Percentiles rank a stretch among this genome's conserved stretches.
Conservation (phyloP, 192 early-diverging fungal genomes). For the Backusella australiensis region DNA sequence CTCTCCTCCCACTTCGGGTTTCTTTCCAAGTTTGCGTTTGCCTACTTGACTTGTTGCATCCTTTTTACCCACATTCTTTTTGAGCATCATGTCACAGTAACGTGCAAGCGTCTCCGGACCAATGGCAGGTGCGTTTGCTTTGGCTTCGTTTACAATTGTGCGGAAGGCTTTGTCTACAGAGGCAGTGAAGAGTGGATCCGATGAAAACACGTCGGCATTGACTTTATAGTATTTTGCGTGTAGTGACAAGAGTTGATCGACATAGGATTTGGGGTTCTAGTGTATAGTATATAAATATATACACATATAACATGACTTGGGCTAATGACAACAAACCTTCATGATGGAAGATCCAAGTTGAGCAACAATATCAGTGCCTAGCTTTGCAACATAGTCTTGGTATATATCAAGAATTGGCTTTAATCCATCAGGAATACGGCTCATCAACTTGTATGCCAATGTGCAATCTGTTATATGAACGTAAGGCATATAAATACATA, state of each 20-base stretch:
- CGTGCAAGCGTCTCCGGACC: slow-evolving; percentile 78
- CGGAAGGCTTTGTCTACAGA: slow-evolving; percentile 85
- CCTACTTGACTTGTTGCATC: slow-evolving; percentile 53
- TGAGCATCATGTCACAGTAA: slow-evolving; percentile 74
- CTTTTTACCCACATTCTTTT: slow-evolving; percentile 45
- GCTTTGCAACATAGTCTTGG: slow-evolving; percentile 60
- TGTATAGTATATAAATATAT: neutral
- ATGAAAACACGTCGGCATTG: slow-evolving; percentile 56
- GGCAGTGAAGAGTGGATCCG: slow-evolving; percentile 68
- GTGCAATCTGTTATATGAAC: slow-evolving; percentile 51
- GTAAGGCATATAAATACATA: neutral
- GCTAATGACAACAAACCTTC: neutral
- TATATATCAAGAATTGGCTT: slow-evolving; percentile 56
- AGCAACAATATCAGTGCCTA: slow-evolving; percentile 55
- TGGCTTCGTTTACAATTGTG: slow-evolving; percentile 62
- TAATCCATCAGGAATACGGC: slow-evolving; percentile 64
- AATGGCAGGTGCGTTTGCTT: slow-evolving; percentile 44
- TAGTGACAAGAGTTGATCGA: slow-evolving; percentile 60
- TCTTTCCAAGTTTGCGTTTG: slow-evolving; percentile 38
- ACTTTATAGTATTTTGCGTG: slow-evolving; percentile 65
- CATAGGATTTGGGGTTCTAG: slow-evolving; percentile 74
- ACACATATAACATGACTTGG: neutral
- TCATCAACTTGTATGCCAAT: slow-evolving; percentile 62
- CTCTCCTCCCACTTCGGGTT: slow-evolving; percentile 45
- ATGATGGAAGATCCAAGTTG: slow-evolving; percentile 31